These are phyloP conservation scores for Camellia lanceoleosa DNA, from an alignment of 148 eudicot species.

Conservation along the genomic window DNA sequence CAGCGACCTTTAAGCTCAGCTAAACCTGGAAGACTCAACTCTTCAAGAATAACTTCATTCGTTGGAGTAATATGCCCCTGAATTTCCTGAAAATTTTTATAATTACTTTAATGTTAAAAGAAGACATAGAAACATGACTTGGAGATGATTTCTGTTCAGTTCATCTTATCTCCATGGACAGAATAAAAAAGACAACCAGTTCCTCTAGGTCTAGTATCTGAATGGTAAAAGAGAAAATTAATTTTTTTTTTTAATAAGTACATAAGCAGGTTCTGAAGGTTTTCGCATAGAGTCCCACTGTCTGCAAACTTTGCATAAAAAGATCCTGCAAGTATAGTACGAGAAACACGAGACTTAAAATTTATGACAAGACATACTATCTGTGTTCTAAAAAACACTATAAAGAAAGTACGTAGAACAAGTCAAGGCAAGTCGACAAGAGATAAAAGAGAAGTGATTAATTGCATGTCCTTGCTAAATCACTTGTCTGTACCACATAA, in stretches of 20 bases:
- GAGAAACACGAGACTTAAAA: background rate
- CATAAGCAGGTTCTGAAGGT: constrained; percentile 82
- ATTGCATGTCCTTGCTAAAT: background rate
- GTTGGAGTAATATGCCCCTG: constrained; percentile 52
- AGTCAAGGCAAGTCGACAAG: background rate
- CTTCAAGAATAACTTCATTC: constrained; percentile 82
- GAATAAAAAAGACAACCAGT: background rate
- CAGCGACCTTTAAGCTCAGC: constrained; percentile 96
- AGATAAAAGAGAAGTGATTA: background rate
- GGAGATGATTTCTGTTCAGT: constrained; percentile 11
- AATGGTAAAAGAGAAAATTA: background rate
- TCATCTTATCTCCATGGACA: background rate
- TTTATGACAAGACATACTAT: background rate
- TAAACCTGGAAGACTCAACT: constrained; percentile 86
- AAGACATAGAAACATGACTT: background rate
- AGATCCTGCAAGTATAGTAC: constrained; percentile 59
- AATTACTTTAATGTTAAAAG: background rate
- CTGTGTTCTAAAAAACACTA: background rate
- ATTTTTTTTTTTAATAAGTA: constrained; percentile 14
- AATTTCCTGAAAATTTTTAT: constrained; percentile 46
- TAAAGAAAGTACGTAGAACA: background rate
- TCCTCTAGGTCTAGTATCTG: constrained; percentile 4
- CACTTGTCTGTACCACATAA: background rate
- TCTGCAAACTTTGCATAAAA: constrained; percentile 87
- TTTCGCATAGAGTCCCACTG: constrained; percentile 72